Evolutionary conservation across 495 filamentous ascomycete genomes (phyloP), one percentile per base, ranked within the genome.

Genomic region (Copromyces sp.): DNA sequence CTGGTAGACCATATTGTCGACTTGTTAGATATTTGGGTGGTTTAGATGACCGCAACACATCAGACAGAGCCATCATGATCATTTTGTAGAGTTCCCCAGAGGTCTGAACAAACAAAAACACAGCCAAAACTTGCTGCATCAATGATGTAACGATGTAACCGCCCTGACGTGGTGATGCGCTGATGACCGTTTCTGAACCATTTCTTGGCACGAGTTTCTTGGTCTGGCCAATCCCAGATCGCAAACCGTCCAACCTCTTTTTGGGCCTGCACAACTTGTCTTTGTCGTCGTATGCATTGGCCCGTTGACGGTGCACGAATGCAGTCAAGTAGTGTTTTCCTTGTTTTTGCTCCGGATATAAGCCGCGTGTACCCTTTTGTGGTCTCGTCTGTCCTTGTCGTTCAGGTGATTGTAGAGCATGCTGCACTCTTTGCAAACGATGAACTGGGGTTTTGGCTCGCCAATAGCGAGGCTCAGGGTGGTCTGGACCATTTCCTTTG

Each of bases 361-460:
- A 29, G 78, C 79, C 16, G 78, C 75, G 72, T 86, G 84, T 24
- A 77, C 78, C 65, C 75, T 79, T 41, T 78, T 80, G 73, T 86
- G 84, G 44, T 78, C 81, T 69, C 80, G 82, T 38, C 81, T 78
- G 70, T 86, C 84, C 59, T 83, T 79, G 42, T 82, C 78, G 70
- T 86, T 82, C 45, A 84, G 75, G 3, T 82, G 83, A 45, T 86
- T 86, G 72, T 85, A 86, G 20, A 86, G 70, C 61, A 85, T 81
- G 9, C 81, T 77, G 73, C 84, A 86, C 37, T 82, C 80, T 42
- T 80, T 82, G 70, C 84, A 86, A 47, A 85, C 78, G 0, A 78
- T 80, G 68, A 86, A 85, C 1, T 78, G 80, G 1, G 82, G 76
- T 2, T 80, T 80, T 11, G 78, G 75, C 0, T 65, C 53, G 6